Conservation (phyloP, 805 yeast species). For the Cyberlindnera americana region DNA sequence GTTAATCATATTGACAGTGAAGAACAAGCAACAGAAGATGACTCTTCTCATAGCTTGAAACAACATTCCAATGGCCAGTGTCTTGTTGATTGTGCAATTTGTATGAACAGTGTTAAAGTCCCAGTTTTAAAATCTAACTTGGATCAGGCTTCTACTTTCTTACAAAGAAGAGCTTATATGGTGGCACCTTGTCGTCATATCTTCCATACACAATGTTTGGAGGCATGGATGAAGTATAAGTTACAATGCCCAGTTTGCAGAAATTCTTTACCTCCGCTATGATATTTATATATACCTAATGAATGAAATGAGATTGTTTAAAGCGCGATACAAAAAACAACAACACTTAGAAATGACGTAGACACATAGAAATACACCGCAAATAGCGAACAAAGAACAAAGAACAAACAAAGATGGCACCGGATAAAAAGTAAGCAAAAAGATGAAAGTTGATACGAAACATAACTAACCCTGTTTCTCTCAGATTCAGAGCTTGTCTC, state of each 20-base stretch:
- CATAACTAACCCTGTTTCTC: no score
- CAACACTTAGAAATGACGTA: no score
- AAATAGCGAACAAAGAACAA: no score
- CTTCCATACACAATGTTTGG: slow-evolving; percentile 86
- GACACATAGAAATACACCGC: no score
- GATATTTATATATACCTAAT: slow-evolving; percentile 13
- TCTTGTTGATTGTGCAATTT: slow-evolving; percentile 78
- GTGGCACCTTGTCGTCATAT: slow-evolving; percentile 90
- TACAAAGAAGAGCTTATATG: slow-evolving; percentile 51
- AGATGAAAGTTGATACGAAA: no score
- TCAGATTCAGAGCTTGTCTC: slow-evolving; percentile 60
- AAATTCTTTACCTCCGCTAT: slow-evolving; percentile 77
- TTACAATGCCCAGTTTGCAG: slow-evolving; percentile 94
- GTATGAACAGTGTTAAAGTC: slow-evolving; percentile 76
- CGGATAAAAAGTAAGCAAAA: slow-evolving; percentile 1
- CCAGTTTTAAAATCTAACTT: slow-evolving; percentile 37
- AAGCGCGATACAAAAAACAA: no score
- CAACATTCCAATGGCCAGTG: slow-evolving; percentile 37
- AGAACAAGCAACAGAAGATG: slow-evolving; percentile 20
- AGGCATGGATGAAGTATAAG: slow-evolving; percentile 90
- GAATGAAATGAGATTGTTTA: not conserved
- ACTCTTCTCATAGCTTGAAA: slow-evolving; percentile 27
- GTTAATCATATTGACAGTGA: slow-evolving; percentile 37
- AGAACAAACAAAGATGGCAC: no score
- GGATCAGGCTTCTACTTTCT: slow-evolving; percentile 23